These are phyloP conservation scores for Trichophyton rubrum DNA, from an alignment of 2,329 filamentous ascomycete species.

Conservation along the genomic window DNA sequence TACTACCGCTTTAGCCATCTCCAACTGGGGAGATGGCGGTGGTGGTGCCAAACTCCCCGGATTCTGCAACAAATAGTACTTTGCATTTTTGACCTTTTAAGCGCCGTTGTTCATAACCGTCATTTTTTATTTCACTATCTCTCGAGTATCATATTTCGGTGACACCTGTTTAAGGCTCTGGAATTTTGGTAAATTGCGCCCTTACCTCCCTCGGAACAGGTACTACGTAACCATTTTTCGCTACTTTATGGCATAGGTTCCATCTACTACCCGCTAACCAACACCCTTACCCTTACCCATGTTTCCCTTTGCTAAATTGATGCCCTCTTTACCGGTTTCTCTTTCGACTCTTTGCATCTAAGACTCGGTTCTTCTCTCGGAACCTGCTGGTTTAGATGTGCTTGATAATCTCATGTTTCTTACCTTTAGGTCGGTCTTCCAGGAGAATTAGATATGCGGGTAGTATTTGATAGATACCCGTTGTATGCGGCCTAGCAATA, in stretches of 20 bases:
- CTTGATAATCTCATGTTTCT: neutral
- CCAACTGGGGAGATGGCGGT: slow-evolving; percentile 65
- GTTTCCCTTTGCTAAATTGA: slow-evolving; percentile 7
- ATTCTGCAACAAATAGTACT: slow-evolving; percentile 44
- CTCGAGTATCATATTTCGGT: neutral
- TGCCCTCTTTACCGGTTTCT: neutral
- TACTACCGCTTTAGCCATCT: slow-evolving; percentile 73
- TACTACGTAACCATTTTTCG: neutral
- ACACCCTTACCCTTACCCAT: slow-evolving; percentile 2
- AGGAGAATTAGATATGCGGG: neutral
- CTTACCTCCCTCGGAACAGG: neutral
- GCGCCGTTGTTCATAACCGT: neutral
- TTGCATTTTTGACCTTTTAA: neutral
- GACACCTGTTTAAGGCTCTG: neutral
- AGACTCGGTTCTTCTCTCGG: neutral
- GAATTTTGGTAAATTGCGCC: neutral
- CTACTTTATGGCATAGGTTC: neutral
- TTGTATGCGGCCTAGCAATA: neutral
- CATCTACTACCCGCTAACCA: neutral
- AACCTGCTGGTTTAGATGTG: neutral
- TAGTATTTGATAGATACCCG: neutral
- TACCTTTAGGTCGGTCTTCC: neutral
- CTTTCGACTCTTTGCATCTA: neutral
- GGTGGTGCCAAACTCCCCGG: slow-evolving; percentile 40
- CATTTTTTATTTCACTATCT: neutral